These are phyloP conservation scores for Proliferodiscus dingleyae DNA, from an alignment of 2,329 filamentous ascomycete species.

Conservation along the genomic window DNA sequence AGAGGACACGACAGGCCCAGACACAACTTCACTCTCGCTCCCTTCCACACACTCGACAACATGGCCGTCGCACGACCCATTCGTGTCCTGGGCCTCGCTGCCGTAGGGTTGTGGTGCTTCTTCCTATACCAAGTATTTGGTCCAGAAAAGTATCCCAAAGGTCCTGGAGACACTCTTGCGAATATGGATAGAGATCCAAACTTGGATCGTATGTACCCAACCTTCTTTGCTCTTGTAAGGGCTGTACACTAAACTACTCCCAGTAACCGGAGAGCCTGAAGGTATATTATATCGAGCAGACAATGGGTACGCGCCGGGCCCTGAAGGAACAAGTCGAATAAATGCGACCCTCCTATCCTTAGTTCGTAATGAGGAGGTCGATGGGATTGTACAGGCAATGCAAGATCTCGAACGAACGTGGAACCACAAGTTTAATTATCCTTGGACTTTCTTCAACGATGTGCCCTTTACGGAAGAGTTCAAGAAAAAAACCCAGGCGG, in stretches of 20 bases:
- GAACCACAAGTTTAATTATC: constrained; percentile 99
- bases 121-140: constrained; percentile 72
- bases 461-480: constrained; percentile 91
- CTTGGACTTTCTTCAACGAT: constrained; percentile 99
- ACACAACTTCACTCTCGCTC: no score
- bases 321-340: constrained; percentile 73
- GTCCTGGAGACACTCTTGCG: constrained; percentile 42
- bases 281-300: constrained; percentile 69
- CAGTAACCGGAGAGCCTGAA: constrained; percentile 79
- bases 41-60: constrained; percentile 30
- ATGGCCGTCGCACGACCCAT: constrained; percentile 88
- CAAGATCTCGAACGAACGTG: constrained; percentile 86
- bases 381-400: constrained; percentile 84
- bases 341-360: constrained; percentile 89
- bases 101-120: constrained; percentile 70
- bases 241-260: constrained; percentile 11
- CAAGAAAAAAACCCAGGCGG: constrained; percentile 72
- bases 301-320: constrained; percentile 72
- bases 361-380: constrained; percentile 85
- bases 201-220: constrained; percentile 66
- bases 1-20: no score
- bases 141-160: constrained; percentile 41
- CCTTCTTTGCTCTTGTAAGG: neutral
- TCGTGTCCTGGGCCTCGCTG: constrained; percentile 68
- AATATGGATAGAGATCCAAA: constrained; percentile 78